These are phyloP conservation scores for Canavalia ensiformis DNA, from an alignment of 306 rosid species.

Conservation along the genomic window DNA sequence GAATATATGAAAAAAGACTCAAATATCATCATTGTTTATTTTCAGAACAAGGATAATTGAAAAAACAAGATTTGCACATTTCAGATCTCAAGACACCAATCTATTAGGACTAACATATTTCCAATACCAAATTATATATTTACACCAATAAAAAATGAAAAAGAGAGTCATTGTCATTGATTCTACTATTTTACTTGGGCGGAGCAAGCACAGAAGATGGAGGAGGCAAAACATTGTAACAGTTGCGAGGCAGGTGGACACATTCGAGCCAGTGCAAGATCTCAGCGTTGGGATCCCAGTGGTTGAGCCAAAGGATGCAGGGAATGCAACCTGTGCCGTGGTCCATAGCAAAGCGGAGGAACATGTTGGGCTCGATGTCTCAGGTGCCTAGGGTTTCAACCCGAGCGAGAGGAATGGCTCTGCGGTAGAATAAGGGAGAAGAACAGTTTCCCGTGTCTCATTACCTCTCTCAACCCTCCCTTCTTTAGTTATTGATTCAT, in stretches of 20 bases:
- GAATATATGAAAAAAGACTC: too few relatives aligned
- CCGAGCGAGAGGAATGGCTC: slow-evolving; percentile 58
- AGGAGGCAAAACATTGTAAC: slow-evolving; percentile 55
- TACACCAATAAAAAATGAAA: too few relatives aligned
- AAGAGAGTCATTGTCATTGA: too few relatives aligned
- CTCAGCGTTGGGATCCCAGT: slow-evolving; percentile 79
- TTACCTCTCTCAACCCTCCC: background rate
- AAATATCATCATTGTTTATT: too few relatives aligned
- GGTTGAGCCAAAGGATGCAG: slow-evolving; percentile 91
- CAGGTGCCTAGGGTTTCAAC: slow-evolving; percentile 70
- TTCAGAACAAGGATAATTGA: too few relatives aligned
- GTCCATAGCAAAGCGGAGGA: slow-evolving; percentile 70
- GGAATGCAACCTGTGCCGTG: slow-evolving; percentile 76
- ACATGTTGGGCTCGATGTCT: slow-evolving; percentile 59
- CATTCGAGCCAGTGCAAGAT: slow-evolving; percentile 79
- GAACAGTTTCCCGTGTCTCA: slow-evolving; percentile 66
- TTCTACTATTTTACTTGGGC: too few relatives aligned
- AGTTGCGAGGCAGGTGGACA: slow-evolving; percentile 67
- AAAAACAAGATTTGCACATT: too few relatives aligned
- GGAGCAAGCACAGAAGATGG: background rate
- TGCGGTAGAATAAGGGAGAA: slow-evolving; percentile 52
- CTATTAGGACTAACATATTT: too few relatives aligned
- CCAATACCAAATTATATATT: too few relatives aligned
- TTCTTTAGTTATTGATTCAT: too few relatives aligned
- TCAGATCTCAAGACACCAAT: too few relatives aligned